These are phyloP conservation scores for Lachnellula subtilissima DNA, from an alignment of 2,329 filamentous ascomycete species.

Conservation along the genomic window DNA sequence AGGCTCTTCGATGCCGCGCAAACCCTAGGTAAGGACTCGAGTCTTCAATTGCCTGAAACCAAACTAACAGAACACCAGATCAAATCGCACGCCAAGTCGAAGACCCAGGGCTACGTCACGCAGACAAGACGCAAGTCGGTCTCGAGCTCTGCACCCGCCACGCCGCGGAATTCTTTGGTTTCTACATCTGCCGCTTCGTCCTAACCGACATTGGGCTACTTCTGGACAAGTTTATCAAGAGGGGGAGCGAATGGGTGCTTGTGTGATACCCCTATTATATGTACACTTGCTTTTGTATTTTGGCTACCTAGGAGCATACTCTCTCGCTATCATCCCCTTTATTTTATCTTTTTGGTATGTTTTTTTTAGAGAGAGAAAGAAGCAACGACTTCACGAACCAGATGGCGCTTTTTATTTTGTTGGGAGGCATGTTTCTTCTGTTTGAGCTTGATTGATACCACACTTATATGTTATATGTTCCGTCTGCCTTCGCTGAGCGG, in stretches of 20 bases:
- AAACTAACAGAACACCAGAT: constrained; percentile 50
- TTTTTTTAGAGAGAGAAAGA: too few species aligned
- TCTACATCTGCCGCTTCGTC: constrained; percentile 95
- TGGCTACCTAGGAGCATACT: background rate
- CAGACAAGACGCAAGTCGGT: constrained; percentile 90
- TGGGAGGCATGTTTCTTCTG: background rate
- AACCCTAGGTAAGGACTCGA: constrained; percentile 69
- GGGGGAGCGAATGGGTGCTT: constrained; percentile 90
- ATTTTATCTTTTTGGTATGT: too few species aligned
- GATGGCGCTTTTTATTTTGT: background rate
- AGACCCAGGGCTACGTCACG: constrained; percentile 85
- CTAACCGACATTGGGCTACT: constrained; percentile 76
- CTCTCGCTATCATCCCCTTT: background rate
- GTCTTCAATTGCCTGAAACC: constrained; percentile 3
- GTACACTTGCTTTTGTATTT: background rate
- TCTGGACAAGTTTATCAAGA: constrained; percentile 95
- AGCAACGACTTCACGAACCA: too few species aligned
- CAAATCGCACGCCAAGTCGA: constrained; percentile 95
- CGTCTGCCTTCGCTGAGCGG: background rate
- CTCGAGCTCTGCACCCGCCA: constrained; percentile 90
- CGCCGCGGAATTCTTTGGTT: constrained; percentile 95
- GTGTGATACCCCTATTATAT: constrained; percentile 17
- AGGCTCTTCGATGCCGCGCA: constrained; percentile 90
- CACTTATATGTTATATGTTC: background rate
- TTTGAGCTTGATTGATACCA: background rate